phyloP scores from a whole-genome alignment of 179 eudicot species.

The Silene vulgaris region DNA sequence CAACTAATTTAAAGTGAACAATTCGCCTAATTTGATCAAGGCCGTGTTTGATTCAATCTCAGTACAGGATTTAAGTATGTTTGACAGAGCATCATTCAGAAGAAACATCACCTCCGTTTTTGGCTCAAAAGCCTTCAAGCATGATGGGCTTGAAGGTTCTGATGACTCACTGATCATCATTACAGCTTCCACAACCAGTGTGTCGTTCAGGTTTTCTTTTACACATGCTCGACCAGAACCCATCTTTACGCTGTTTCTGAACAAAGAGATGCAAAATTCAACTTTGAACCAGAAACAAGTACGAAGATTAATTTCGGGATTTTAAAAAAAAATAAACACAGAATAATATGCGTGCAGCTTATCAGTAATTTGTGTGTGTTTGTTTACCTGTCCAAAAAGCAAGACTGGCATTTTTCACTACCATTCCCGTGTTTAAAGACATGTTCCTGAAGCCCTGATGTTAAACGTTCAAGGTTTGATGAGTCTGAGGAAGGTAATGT shows the following conservation, averaged over 20 bases:
- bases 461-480: slow-evolving; percentile 44
- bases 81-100: slow-evolving; percentile 1
- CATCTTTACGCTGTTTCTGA: slow-evolving; percentile 56
- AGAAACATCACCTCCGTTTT: slow-evolving; percentile 62
- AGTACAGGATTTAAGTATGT: background rate
- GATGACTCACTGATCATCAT: slow-evolving; percentile 52
- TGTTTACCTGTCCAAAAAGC: slow-evolving; percentile 58
- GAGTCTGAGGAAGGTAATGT: slow-evolving; percentile 31
- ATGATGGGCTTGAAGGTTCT: slow-evolving; percentile 39
- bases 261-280: slow-evolving; percentile 12
- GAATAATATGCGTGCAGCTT: background rate
- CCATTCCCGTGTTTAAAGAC: slow-evolving; percentile 59
- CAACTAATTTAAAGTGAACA: background rate
- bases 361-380: background rate
- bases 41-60: background rate
- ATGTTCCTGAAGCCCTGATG: slow-evolving; percentile 60
- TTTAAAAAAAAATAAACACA: background rate
- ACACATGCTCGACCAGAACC: slow-evolving; percentile 59
- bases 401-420: slow-evolving; percentile 46
- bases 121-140: slow-evolving; percentile 42
- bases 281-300: background rate
- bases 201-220: slow-evolving; percentile 34
- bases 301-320: background rate
- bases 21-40: background rate
- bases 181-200: slow-evolving; percentile 58